A percentile compares a stretch with the other conserved stretches of the same genome.
These are phyloP conservation scores for Colletotrichum noveboracense DNA, from an alignment of 2,329 filamentous ascomycete species.

Conservation along the genomic window DNA sequence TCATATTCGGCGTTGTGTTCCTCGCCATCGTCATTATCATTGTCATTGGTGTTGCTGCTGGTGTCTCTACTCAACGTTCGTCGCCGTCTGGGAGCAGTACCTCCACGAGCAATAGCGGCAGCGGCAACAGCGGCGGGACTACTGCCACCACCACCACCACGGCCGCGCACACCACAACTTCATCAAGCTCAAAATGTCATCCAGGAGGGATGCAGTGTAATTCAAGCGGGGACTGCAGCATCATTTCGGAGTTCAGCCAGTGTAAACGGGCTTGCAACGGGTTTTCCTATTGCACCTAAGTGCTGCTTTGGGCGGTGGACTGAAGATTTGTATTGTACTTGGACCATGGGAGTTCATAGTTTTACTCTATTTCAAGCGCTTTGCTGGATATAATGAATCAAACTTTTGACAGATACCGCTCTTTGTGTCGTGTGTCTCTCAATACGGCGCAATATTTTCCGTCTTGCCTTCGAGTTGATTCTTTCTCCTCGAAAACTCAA, in stretches of 20 bases:
- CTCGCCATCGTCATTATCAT: neutral
- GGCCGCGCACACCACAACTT: neutral
- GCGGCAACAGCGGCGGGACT: neutral
- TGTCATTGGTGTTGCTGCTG: neutral
- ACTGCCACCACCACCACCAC: neutral
- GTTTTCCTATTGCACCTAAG: neutral
- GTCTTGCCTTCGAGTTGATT: neutral
- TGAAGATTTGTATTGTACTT: neutral
- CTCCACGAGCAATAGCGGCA: neutral
- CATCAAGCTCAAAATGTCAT: neutral
- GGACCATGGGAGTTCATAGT: neutral
- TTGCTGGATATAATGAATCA: neutral
- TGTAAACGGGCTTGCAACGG: neutral
- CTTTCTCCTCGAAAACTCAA: neutral
- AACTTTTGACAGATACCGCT: neutral
- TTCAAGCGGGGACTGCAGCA: neutral
- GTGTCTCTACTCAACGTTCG: neutral
- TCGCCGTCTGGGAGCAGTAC: neutral
- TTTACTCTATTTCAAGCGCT: neutral
- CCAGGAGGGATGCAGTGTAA: neutral
- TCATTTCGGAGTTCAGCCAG: neutral
- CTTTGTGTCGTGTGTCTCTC: neutral
- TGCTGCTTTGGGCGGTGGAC: neutral
- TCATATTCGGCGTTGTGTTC: neutral
- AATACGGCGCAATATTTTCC: neutral